A percentile compares a stretch with the other conserved stretches of the same genome.
Evolutionary conservation across 2,329 filamentous ascomycete genomes (phyloP).

Genomic region (Rhynchosporium agropyri): DNA sequence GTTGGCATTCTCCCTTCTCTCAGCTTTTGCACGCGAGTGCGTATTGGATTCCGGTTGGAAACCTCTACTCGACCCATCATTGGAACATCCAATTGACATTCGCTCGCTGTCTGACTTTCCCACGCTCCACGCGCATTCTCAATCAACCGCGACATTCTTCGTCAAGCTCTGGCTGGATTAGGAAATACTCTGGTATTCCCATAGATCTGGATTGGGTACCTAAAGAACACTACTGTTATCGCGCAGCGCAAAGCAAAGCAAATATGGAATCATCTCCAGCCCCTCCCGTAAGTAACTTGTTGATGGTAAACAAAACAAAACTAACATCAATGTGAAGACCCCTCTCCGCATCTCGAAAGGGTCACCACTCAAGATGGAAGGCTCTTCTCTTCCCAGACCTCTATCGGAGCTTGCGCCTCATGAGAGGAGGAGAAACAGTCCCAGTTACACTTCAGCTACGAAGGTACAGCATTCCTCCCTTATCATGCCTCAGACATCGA

Average conservation of each 20-base stretch:
- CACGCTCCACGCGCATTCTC: slow-evolving; percentile 8
- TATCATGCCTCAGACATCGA: slow-evolving; percentile 34
- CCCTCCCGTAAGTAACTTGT: slow-evolving; percentile 7
- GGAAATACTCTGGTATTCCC: neutral
- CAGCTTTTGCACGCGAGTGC: neutral
- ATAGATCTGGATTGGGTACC: neutral
- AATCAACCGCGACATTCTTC: slow-evolving; percentile 13
- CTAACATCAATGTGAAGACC: slow-evolving; percentile 57
- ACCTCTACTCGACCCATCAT: neutral
- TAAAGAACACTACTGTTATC: neutral
- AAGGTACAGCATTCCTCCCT: slow-evolving; percentile 58
- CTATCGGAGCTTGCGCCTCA: slow-evolving; percentile 88
- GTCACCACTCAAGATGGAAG: slow-evolving; percentile 65
- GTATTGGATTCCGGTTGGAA: neutral
- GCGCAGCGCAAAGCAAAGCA: slow-evolving; percentile 4
- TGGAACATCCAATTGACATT: neutral
- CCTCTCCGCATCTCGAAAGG: slow-evolving; percentile 79
- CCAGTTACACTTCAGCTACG: slow-evolving; percentile 77
- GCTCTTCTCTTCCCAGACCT: slow-evolving; percentile 64
- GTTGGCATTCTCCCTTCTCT: neutral
- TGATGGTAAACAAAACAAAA: slow-evolving; percentile 9
- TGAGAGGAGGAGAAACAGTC: slow-evolving; percentile 86
- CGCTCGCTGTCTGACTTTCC: neutral
- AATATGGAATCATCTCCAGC: slow-evolving; percentile 12
- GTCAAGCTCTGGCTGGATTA: neutral